These are phyloP conservation scores for Bruguiera hainesii DNA, from an alignment of 441 rosid genomes.

Conservation along the genomic window DNA sequence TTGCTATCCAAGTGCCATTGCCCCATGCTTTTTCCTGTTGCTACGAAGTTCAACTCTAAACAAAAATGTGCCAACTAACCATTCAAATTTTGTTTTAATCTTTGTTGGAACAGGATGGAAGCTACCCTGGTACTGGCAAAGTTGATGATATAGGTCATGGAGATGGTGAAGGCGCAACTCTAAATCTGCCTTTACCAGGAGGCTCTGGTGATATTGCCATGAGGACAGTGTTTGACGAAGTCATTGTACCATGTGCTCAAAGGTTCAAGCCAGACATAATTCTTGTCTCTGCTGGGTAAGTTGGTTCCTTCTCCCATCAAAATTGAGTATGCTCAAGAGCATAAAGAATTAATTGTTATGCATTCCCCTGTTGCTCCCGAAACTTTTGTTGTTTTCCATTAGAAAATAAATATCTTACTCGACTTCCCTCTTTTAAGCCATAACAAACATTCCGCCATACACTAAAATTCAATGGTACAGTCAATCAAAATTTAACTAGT, in stretches of 20 bases:
- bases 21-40: too few relatives aligned
- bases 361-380: too few relatives aligned
- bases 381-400: too few relatives aligned
- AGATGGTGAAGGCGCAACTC: conserved; percentile 85
- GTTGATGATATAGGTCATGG: conserved; percentile 72
- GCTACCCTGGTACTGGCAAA: conserved; percentile 94
- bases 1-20: too few relatives aligned
- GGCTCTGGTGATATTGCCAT: conserved; percentile 90
- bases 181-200: conserved; percentile 87
- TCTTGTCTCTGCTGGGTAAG: conserved; percentile 95
- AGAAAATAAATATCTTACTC: too few relatives aligned
- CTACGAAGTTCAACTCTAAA: neutral
- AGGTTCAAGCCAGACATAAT: conserved; percentile 89
- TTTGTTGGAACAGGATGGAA: conserved; percentile 58
- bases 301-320: conserved; percentile 1
- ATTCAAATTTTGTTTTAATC: conserved; percentile 11
- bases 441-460: neutral
- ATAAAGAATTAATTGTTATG: too few relatives aligned
- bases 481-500: neutral
- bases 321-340: neutral
- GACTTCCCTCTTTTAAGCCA: too few relatives aligned
- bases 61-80: neutral
- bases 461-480: neutral
- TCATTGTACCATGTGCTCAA: conserved; percentile 86
- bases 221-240: conserved; percentile 79